phyloP scores from a whole-genome alignment of 2,329 filamentous ascomycete genomes.

The Diplocarpon mali region DNA sequence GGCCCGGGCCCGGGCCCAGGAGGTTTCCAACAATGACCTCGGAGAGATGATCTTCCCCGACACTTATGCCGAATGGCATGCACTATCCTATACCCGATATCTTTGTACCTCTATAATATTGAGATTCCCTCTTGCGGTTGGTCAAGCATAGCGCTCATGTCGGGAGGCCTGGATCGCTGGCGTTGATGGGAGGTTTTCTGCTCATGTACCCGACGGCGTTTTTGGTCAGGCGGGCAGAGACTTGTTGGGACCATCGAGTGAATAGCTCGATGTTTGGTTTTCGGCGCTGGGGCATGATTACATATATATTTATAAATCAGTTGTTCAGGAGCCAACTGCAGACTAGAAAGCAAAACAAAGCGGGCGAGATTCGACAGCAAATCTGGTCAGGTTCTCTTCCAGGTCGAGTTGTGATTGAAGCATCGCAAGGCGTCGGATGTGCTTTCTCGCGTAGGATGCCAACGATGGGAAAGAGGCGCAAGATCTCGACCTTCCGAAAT shows the following conservation, averaged over 20 bases:
- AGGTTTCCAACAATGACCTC: slow-evolving; percentile 19
- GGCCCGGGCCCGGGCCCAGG: slow-evolving; percentile 14
- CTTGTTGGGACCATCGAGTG: slow-evolving; percentile 4
- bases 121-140: neutral
- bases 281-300: slow-evolving; percentile 11
- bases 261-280: slow-evolving; percentile 1
- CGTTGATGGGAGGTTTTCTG: slow-evolving; percentile 8
- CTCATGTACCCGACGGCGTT: slow-evolving; percentile 10
- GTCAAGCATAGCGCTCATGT: neutral
- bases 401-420: too few relatives aligned
- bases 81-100: neutral
- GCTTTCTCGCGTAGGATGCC: neutral
- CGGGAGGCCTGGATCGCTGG: slow-evolving; percentile 5
- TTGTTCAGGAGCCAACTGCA: too few relatives aligned
- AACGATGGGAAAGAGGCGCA: neutral
- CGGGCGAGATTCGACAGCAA: too few relatives aligned
- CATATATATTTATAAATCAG: too few relatives aligned
- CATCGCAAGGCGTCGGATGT: too few relatives aligned
- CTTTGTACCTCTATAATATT: slow-evolving; percentile 12
- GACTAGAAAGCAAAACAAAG: neutral
- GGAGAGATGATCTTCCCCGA: neutral
- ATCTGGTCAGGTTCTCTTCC: too few relatives aligned
- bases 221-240: slow-evolving; percentile 1
- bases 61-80: neutral
- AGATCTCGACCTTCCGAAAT: neutral